Evolutionary conservation across 805 yeast species (phyloP), one percentile per base, ranked within the genome.

Genomic region (Wickerhamiella australiensis): DNA sequence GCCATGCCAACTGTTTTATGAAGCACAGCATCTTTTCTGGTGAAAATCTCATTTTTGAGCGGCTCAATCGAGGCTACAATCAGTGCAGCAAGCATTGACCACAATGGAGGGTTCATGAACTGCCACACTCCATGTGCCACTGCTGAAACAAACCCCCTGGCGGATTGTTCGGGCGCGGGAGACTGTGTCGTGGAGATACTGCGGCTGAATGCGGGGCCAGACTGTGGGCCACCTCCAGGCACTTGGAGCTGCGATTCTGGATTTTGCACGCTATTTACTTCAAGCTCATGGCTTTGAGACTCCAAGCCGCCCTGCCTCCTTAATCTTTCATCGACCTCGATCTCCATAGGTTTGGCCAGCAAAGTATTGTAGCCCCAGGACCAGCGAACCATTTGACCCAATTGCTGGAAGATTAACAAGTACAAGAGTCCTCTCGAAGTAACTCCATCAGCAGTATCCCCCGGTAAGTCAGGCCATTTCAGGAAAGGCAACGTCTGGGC

Each of bases 351-450:
- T 54, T 71, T 74, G 26, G 79, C 69, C 49, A 78, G 65, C 49
- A 78, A 65, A 8, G 73, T 76, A 59, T 79, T 76, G 64, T 73
- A 78, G n/a, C 84, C 84, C 82, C 83, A 79, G 3, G 81, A 75
- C 84, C 84, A 78, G 38, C 84, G 68, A 50, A 79, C 65, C 55
- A 78, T 69, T 64, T 79, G 84, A 40, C 83, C 83, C 56, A 78
- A 68, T 61, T 78, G 84, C 66, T 79, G 82, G 64, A 78, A 78
- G 26, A 78, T 76, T 53, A 78, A 64, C 53, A 78, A 66, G 61
- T 78, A 78, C 46, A 78, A 62, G 42, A 78, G 73, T 36, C 82
- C 83, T 25, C 84, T 68, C 2, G 79, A 73, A 0, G 83, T 82
- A 20, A 79, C 75, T 53, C 70, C 71, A 48, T 76, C 81, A n/a